Evolutionary conservation across 2,329 filamentous ascomycete genomes (phyloP), one percentile per base, ranked within the genome.

Genomic region (Penicillium sp.): DNA sequence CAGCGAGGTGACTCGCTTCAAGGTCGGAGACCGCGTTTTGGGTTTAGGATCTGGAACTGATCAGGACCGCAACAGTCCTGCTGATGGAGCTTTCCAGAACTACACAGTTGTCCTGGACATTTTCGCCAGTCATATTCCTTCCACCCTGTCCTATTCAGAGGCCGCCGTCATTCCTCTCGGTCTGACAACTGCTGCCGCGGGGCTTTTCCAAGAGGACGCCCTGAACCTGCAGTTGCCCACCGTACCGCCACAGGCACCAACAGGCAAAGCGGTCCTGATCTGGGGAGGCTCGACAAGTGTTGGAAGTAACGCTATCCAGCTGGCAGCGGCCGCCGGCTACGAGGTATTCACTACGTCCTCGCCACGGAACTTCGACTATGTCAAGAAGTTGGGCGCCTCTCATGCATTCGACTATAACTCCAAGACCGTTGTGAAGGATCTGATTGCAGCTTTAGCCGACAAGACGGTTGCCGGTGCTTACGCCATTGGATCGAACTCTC

Each of bases 201-300:
- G 62, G 11, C 42, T 68, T 18, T 69, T 66, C 47, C 51, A 64
- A 21, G 57, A 63, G 30, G 63, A 62, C 5, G 47, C 58, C 2
- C 50, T 66, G 6, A 62, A 48, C 4, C 54, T 68, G 3, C 49
- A 59, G 5, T 45, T 59, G 45, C 58, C 59, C 1, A 43, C 55
- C 5, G 24, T 55, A 3, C 51, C 55, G 1, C 47, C 57, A n/a
- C 23, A 56, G 56, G 12, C 23, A 14, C 28, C 63, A 8, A 65
- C 63, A 3, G 68, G 68, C 14, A 65, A 75, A 59, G 62, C 69
- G 16, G 54, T 77, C 0, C 60, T 82, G 3, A 64, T 82, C n/a
- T 82, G 79, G 77, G 80, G 80, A 20, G 81, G 79, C 1, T 72
- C 75, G 3, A 74, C 76, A 0, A 71, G 69, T n/a, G 76, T 78